phyloP scores from a whole-genome alignment of 2,329 filamentous ascomycete species.

The Orbilia ellipsospora region DNA sequence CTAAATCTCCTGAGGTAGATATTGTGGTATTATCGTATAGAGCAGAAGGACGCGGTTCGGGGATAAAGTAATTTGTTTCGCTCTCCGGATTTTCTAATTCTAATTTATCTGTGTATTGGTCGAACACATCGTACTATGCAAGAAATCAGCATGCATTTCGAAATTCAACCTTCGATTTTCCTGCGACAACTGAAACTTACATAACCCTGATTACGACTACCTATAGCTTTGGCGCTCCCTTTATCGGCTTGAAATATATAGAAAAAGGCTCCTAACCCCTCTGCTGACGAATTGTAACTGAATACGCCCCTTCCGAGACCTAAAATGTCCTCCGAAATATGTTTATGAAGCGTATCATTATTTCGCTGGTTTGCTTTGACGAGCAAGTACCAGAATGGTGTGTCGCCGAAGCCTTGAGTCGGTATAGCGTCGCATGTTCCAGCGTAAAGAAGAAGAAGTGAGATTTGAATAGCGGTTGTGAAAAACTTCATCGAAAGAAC shows the following conservation, averaged over 20 bases:
- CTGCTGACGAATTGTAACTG: slow-evolving; percentile 12
- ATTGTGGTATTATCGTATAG: neutral
- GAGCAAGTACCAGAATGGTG: slow-evolving; percentile 35
- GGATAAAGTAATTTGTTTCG: slow-evolving; percentile 17
- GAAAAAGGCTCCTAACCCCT: slow-evolving; percentile 17
- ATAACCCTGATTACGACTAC: slow-evolving; percentile 4
- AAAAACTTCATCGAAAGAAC: slow-evolving; percentile 7
- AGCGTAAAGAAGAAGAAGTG: slow-evolving; percentile 1
- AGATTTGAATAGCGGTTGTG: slow-evolving; percentile 1
- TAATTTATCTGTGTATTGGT: slow-evolving; percentile 8
- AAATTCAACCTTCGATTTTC: no score
- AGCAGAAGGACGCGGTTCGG: neutral
- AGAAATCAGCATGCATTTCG: neutral
- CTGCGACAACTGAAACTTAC: slow-evolving; percentile 16
- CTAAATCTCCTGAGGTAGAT: neutral
- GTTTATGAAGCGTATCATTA: slow-evolving; percentile 2
- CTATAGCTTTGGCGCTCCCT: neutral
- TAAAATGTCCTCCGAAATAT: slow-evolving; percentile 10
- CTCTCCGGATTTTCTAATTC: slow-evolving; percentile 2
- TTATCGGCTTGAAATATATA: slow-evolving; percentile 36
- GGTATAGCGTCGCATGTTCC: neutral
- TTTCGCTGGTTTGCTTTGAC: slow-evolving; percentile 16
- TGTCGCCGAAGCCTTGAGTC: slow-evolving; percentile 26
- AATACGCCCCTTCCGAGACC: slow-evolving; percentile 2
- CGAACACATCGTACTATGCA: slow-evolving; percentile 26